Conservation (phyloP, 2,329 filamentous ascomycete genomes). For the Laburnicola sp. region DNA sequence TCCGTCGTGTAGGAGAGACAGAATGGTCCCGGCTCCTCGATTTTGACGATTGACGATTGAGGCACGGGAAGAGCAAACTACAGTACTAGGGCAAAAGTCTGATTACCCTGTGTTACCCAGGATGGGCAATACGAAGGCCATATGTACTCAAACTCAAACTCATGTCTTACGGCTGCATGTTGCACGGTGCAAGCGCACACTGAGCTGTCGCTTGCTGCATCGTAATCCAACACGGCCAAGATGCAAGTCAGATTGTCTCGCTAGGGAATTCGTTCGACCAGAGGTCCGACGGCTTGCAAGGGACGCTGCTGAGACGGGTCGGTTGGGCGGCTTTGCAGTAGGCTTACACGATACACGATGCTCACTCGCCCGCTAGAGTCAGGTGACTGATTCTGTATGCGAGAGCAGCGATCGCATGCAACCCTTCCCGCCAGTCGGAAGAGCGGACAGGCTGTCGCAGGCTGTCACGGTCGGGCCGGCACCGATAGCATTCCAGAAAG, state of each 20-base stretch:
- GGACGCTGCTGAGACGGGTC: not conserved
- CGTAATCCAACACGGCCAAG: not conserved
- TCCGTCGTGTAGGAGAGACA: slow-evolving; percentile 46
- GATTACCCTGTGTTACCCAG: too few species aligned
- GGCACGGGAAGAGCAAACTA: too few species aligned
- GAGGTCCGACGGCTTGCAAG: not conserved
- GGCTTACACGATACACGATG: slow-evolving; percentile 12
- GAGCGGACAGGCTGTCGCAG: slow-evolving; percentile 24
- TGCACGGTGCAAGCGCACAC: slow-evolving; percentile 1
- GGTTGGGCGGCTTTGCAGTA: slow-evolving; percentile 8
- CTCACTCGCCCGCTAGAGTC: slow-evolving; percentile 19
- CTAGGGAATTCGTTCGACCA: not conserved
- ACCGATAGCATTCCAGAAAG: slow-evolving; percentile 17
- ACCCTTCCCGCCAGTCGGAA: slow-evolving; percentile 37
- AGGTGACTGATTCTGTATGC: slow-evolving; percentile 39
- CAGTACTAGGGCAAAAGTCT: too few species aligned
- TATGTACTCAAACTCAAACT: too few species aligned
- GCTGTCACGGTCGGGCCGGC: slow-evolving; percentile 25
- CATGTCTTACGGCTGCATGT: too few species aligned
- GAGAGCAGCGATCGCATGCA: slow-evolving; percentile 26
- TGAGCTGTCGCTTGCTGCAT: not conserved
- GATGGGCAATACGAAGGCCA: too few species aligned
- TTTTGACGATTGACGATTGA: slow-evolving; percentile 37
- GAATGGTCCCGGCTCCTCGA: slow-evolving; percentile 51
- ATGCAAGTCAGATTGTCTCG: not conserved